Base-by-base conservation (phyloP, 371 early-diverging fungal species). In the Mortierella sp. region DNA sequence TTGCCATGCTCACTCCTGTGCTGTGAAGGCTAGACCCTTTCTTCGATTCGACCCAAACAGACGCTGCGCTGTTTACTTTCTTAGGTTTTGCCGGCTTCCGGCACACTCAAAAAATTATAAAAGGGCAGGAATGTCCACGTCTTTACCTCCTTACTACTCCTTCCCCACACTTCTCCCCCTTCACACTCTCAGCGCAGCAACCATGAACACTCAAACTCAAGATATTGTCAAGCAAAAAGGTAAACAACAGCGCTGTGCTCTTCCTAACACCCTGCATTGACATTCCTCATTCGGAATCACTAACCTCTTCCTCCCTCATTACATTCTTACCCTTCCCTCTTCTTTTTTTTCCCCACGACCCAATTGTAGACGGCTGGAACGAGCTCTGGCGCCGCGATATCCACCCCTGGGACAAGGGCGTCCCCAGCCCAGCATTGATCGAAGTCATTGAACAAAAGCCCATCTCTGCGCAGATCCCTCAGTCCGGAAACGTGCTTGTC, bases 321-420 rank as follows among this genome's bases (percentile, higher is more conserved):
- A 10, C 21, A 43, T 31, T 67, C 37, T 43, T 2, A 46, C 53
- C 53, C 67, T 3, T 2, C 50, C 54, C 1, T 2, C n/a, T 26
- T 28, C 53, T 16, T 37, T 8, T 61, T 2, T 14, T 46, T 50
- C 37, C 40, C 69, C 71, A 28, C 24, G 54, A 55, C 24, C 3
- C 6, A 11, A 28, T 40, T 40, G 59, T n/a, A 73, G 73, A 55
- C 48, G 86, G 86, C 71, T 95, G 95, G 95, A 90, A 91, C 77
- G 75, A 81, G 13, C 81, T 81, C 72, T 95, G 95, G 95, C 73
- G 88, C 37, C 72, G 75, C 8, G 89, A 85, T 40, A 78, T 88
- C 8, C 94, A 91, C 1, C 88, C 76, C 10, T 96, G 96, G 96
- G 93, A 95, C 86, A 78, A 87, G 34, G 93, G 93, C 26, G 79